Base-by-base conservation (phyloP, 495 filamentous ascomycete genomes). In the Parathielavia hyrcaniae region DNA sequence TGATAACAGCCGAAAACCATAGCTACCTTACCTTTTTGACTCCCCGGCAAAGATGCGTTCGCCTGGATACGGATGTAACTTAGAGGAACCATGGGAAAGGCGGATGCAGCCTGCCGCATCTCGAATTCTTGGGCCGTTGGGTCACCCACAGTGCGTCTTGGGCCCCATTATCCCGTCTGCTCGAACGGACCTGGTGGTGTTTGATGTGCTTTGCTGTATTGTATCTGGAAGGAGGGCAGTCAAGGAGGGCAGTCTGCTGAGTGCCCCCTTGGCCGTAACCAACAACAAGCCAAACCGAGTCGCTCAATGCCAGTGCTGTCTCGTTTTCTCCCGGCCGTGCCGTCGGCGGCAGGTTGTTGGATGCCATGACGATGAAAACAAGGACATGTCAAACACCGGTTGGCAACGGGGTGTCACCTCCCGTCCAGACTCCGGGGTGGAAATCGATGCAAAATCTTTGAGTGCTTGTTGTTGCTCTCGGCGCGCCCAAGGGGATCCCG, bases 331-430 rank as follows among this genome's bases (percentile, higher is more conserved):
- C n/a, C 45, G 16, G 16, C 17, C 16, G n/a, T 14, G 12, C 14
- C n/a, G 36, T 22, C 20, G 38, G 35, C 35, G 35, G 35, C 54
- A 50, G 26, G 48, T n/a, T 6, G 53, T 56, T 48, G 43, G 45
- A 30, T 0, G 20, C 16, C 5, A 16, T 3, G 30, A 30, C 43
- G 30, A 39, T 22, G 10, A 30, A 38, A 4, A 30, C 6, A 5
- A 32, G 26, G 10, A 5, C 10, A 34, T 41, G 36, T 23, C 45
- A 57, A 57, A 50, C 22, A 34, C 11, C 45, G 9, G 30, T 50
- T 50, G 20, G 45, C 6, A n/a, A 14, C 22, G 23, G 26, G 40
- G 35, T 36, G 23, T 50, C 45, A 36, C 34, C 23, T 41, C 36
- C 4, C n/a, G n/a, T n/a, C 26, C 26, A 20, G 5, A 12, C n/a